These are phyloP conservation scores for Oemleria cerasiformis DNA, from an alignment of 306 rosid species.

Conservation along the genomic window DNA sequence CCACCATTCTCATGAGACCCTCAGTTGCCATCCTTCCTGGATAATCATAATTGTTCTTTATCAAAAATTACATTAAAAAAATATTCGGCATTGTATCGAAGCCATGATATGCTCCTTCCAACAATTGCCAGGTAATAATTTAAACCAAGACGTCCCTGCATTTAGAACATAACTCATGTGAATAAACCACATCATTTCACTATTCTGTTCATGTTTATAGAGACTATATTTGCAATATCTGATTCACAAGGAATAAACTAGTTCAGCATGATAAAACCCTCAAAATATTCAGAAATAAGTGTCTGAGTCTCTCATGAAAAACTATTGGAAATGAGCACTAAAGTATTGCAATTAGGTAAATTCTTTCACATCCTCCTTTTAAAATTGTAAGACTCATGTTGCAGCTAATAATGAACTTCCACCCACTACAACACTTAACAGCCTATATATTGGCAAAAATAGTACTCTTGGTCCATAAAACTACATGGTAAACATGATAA, in stretches of 20 bases:
- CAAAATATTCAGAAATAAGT: background rate
- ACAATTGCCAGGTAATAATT: background rate
- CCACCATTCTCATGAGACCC: slow-evolving; percentile 53
- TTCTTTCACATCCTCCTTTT: background rate
- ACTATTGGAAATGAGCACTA: background rate
- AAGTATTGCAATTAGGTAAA: background rate
- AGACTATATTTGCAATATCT: background rate
- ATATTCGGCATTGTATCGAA: slow-evolving; percentile 5
- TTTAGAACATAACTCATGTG: background rate
- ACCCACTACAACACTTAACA: background rate
- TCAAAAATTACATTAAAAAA: slow-evolving; percentile 4
- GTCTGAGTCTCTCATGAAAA: background rate
- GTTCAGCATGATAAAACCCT: background rate
- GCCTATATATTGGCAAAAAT: background rate
- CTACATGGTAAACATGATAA: background rate
- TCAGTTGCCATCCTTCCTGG: slow-evolving; percentile 45
- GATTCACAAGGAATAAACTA: background rate
- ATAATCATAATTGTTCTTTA: background rate
- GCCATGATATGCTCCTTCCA: slow-evolving; percentile 7
- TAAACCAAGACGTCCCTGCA: background rate
- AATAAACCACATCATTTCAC: background rate
- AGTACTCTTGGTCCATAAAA: background rate
- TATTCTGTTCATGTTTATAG: background rate
- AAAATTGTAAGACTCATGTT: background rate
- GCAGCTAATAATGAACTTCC: background rate